Evolutionary conservation across 2,329 filamentous ascomycete species (phyloP), one percentile per base, ranked within the genome.

Genomic region (Ceratocystis smalleyi): DNA sequence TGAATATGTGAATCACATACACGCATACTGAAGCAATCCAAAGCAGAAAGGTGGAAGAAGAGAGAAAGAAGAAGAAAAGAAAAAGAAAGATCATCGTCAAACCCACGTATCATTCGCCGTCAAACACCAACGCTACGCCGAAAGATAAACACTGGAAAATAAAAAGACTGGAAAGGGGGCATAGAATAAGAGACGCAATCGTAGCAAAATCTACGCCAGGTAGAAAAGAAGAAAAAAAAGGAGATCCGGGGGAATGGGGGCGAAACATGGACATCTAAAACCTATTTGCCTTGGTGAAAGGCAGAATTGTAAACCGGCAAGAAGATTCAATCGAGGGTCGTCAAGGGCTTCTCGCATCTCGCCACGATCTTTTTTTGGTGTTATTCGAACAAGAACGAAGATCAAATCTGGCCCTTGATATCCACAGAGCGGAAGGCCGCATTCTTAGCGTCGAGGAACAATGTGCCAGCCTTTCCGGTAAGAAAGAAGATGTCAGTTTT

Each of bases 371-470:
- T 5, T 47, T 19, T 59, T 43, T 40, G 35, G 43, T 43, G n/a
- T 24, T n/a, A 15, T 40, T 19, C 35, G 30, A 51, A 22, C 45
- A 6, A 55, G 12, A 27, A 63, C 6, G 10, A 40, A 12, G 22
- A 19, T 66, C 30, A 94, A 72, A 96, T 95, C 77, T 97, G 92
- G 72, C 92, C 91, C 78, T 97, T 96, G 79, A 97, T 95, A 77
- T 97, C 91, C 79, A 97, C 87, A 73, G 85, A 86, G 72, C 84
- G 82, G 75, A 96, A 95, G 60, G 92, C 92, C 68, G 81, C 79
- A 47, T 79, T 75, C 73, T 86, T 87, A 66, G 88, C 83, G 63
- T 77, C 73, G 72, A 96, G 90, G 74, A 97, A 96, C 22, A 87
- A 76, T 51, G 75, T 72, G 62, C 82, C 82, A 61, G 87, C 88